Percentiles rank a stretch among this genome's conserved stretches.
Conservation (phyloP, 2,329 filamentous ascomycete genomes). For the Xylaria sp. region DNA sequence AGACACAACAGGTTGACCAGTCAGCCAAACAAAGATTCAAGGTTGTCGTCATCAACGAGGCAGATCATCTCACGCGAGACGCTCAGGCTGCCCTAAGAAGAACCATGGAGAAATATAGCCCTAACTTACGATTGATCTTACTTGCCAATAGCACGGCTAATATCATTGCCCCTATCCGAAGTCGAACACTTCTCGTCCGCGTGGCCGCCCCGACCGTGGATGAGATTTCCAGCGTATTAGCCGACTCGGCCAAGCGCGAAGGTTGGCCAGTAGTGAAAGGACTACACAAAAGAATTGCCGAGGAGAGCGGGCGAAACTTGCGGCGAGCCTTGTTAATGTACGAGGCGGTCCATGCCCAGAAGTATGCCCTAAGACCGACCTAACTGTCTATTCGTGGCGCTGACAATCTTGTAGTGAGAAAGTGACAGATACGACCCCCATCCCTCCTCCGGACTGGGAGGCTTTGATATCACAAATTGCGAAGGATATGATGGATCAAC, state of each 20-base stretch:
- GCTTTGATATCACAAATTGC: constrained; percentile 88
- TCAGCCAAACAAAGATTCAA: constrained; percentile 93
- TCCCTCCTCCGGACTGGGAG: constrained; percentile 97
- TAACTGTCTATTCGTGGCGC: constrained; percentile 28
- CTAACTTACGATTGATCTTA: constrained; percentile 90
- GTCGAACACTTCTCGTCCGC: constrained; percentile 87
- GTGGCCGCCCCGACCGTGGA: constrained; percentile 88
- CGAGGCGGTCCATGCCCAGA: constrained; percentile 95
- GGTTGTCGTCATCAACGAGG: constrained; percentile 99
- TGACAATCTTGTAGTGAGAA: constrained; percentile 74
- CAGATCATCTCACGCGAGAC: constrained; percentile 91
- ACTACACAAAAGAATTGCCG: constrained; percentile 85
- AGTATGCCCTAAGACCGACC: constrained; percentile 66
- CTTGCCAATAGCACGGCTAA: constrained; percentile 97
- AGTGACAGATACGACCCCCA: constrained; percentile 85
- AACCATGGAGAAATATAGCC: constrained; percentile 99
- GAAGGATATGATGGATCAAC: constrained; percentile 92
- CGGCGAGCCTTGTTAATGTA: constrained; percentile 94
- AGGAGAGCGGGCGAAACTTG: constrained; percentile 90
- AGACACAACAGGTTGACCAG: constrained; percentile 98
- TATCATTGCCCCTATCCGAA: constrained; percentile 98
- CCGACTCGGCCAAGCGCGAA: constrained; percentile 77
- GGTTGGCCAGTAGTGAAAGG: constrained; percentile 80
- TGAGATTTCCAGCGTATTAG: constrained; percentile 85
- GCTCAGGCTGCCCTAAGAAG: constrained; percentile 93